Evolutionary conservation across 1,284 basidiomycete genomes (phyloP).

Genomic region (Tilletia walkeri): DNA sequence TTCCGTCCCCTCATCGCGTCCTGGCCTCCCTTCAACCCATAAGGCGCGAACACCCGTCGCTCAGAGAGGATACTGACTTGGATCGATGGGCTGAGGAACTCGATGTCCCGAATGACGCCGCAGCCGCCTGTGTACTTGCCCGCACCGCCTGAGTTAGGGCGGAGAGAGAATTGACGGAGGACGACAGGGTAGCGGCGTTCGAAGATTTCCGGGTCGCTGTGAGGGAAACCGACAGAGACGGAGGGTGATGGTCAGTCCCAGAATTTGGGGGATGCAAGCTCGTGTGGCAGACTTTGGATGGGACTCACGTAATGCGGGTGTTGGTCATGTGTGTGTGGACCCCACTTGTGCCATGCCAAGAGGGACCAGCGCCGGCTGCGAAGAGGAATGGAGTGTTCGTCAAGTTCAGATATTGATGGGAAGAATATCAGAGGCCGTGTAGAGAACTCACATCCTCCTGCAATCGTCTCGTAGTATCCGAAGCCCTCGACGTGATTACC

Average conservation of each 20-base stretch:
- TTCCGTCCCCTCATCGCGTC: slow-evolving; percentile 76
- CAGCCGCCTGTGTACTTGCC: slow-evolving; percentile 81
- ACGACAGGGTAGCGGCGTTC: slow-evolving; percentile 87
- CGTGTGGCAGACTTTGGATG: not conserved
- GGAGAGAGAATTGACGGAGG: slow-evolving; percentile 75
- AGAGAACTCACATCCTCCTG: slow-evolving; percentile 66
- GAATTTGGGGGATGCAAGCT: not conserved
- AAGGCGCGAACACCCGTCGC: slow-evolving; percentile 82
- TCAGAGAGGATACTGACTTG: slow-evolving; percentile 84
- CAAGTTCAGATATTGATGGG: not conserved
- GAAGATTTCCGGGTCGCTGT: slow-evolving; percentile 77
- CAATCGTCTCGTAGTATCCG: slow-evolving; percentile 81
- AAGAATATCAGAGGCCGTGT: not conserved
- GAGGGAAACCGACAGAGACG: not conserved
- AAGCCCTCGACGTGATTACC: slow-evolving; percentile 75
- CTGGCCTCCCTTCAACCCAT: slow-evolving; percentile 82
- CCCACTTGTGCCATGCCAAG: slow-evolving; percentile 72
- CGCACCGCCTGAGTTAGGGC: slow-evolving; percentile 72
- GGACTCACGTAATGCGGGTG: slow-evolving; percentile 60
- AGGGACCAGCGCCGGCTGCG: slow-evolving; percentile 74
- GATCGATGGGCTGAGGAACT: slow-evolving; percentile 73
- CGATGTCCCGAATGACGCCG: slow-evolving; percentile 81
- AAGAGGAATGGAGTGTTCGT: not conserved
- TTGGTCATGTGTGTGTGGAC: slow-evolving; percentile 76
- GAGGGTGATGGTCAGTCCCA: not conserved